Evolutionary conservation across 192 early-diverging fungal genomes (phyloP).

Genomic region (Jimgerdemannia lactiflua): DNA sequence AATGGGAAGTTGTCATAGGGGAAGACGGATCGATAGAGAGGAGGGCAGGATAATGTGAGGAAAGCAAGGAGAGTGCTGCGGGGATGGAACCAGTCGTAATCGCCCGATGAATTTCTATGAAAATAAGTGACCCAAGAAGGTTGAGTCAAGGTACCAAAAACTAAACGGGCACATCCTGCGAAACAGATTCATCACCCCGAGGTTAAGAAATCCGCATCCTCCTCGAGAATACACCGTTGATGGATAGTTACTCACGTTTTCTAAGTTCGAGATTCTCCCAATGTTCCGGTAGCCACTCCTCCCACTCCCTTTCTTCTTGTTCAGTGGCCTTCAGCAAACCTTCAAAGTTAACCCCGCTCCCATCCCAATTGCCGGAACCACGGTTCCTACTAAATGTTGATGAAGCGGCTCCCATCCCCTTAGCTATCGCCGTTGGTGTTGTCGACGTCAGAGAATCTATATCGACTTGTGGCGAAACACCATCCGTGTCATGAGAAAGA

Average conservation of each 20-base stretch:
- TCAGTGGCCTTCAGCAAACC: slow-evolving; percentile 5
- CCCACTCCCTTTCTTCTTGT: neutral
- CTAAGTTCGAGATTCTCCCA: slow-evolving; percentile 28
- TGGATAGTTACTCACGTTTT: slow-evolving; percentile 31
- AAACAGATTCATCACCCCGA: no score
- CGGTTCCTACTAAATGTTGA: slow-evolving; percentile 1
- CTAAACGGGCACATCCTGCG: no score
- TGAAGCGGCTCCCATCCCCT: neutral
- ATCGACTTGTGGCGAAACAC: neutral
- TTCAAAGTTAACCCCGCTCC: neutral
- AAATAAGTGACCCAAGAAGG: neutral
- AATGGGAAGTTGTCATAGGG: slow-evolving; percentile 30
- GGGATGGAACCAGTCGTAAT: slow-evolving; percentile 28
- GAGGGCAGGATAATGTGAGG: slow-evolving; percentile 32
- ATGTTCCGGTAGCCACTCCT: slow-evolving; percentile 1
- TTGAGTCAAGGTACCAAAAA: no score
- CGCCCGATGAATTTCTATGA: slow-evolving; percentile 8
- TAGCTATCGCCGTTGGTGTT: neutral
- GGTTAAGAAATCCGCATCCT: slow-evolving; percentile 1
- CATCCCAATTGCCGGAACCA: neutral
- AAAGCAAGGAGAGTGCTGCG: slow-evolving; percentile 30
- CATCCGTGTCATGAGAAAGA: slow-evolving; percentile 6
- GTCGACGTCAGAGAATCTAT: neutral
- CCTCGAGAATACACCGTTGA: slow-evolving; percentile 25
- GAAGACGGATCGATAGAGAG: slow-evolving; percentile 27